These are phyloP conservation scores for Lachnellula cervina DNA, from an alignment of 2,329 filamentous ascomycete genomes.

Conservation along the genomic window DNA sequence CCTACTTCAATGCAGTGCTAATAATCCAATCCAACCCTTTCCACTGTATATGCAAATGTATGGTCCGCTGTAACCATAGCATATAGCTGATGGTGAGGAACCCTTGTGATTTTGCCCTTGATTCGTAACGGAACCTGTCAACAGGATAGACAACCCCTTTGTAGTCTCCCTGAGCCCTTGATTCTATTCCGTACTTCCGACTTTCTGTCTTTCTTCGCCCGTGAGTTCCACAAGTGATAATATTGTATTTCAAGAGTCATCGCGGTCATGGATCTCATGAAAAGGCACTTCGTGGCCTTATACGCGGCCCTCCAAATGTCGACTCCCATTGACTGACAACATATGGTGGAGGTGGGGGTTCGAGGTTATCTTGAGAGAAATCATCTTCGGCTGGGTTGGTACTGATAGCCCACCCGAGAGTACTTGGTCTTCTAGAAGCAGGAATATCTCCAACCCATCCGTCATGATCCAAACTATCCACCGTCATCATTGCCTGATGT, in stretches of 20 bases:
- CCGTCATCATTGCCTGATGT: slow-evolving; percentile 32
- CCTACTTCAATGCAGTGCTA: too few species aligned
- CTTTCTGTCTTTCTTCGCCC: slow-evolving; percentile 2
- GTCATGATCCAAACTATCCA: slow-evolving; percentile 27
- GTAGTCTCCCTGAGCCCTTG: too few species aligned
- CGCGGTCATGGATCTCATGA: neutral
- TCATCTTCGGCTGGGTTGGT: slow-evolving; percentile 13
- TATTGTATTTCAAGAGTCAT: neutral
- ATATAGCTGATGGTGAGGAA: too few species aligned
- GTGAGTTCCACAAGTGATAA: neutral
- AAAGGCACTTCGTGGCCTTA: slow-evolving; percentile 16
- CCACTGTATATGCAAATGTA: too few species aligned
- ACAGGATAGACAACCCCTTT: too few species aligned
- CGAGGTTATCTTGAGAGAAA: neutral
- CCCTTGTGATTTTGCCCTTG: too few species aligned
- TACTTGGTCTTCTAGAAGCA: too few species aligned
- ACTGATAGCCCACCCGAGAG: slow-evolving; percentile 30
- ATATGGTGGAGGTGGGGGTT: slow-evolving; percentile 23
- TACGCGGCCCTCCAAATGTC: slow-evolving; percentile 2
- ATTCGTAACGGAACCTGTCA: too few species aligned
- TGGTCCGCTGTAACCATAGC: too few species aligned
- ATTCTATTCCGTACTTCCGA: too few species aligned
- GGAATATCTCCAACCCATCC: slow-evolving; percentile 24
- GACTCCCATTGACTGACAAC: slow-evolving; percentile 28
- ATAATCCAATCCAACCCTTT: too few species aligned